Evolutionary conservation across 1,139 yeast genomes (phyloP), one percentile per base, ranked within the genome.

Genomic region (Arxiozyma slooffiae): DNA sequence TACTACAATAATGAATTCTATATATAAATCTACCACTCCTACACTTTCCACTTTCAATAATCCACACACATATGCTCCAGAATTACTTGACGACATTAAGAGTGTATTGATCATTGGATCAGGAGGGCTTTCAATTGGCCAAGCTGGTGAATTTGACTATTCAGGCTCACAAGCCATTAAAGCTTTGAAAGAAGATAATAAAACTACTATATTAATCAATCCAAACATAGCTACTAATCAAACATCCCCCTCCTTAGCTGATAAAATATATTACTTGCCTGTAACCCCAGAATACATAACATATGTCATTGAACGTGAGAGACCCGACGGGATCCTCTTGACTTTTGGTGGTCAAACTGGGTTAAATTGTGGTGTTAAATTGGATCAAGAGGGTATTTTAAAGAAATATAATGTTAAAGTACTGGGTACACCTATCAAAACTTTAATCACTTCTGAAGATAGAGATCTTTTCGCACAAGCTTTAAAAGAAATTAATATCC

Each of bases 271-370:
- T 72, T 92, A 84, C 68, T 77, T 92, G 54, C 99, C 99, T 7
- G 98, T 92, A 41, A 94, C 97, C 47, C 85, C 97, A 30, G 98
- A 92, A 68, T 92, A 89, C 70, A 88, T 92, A 61, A 85, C 90
- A 41, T 85, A 92, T 68, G 87, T 92, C 61, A 90, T 92, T 57
- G 96, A 92, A 72, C 82, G 95, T 60, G 99, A 92, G 73, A 80
- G 82, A 61, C 98, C 98, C 43, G 97, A 92, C 70, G 97, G 97
- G 49, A 90, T 92, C 54, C 75, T 89, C 63, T 77, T 90, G 63
- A 92, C 98, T 4, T 92, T 92, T 70, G 99, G 99, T 65, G 99
- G 99, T 59, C 99, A 92, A 75, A 92, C 99, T 43, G 98, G 85
- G 56, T 78, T 92, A 63, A 92, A 90, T 66, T 97, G 92, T 55